Conservation (phyloP, 2,329 filamentous ascomycete genomes). For the Alternaria brassicicola region DNA sequence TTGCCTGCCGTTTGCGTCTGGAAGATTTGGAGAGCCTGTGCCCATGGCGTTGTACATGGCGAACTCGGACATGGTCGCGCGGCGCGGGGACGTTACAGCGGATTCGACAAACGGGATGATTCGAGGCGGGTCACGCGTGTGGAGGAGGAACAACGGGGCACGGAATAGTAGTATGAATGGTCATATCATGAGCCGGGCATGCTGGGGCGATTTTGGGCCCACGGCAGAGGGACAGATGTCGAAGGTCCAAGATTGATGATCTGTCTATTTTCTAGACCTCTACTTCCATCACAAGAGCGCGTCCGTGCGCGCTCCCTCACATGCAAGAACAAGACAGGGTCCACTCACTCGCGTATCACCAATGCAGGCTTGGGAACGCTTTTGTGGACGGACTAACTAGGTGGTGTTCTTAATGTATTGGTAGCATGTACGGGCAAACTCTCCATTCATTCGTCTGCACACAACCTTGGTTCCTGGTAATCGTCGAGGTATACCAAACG, state of each 20-base stretch:
- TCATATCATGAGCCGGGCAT: conserved; percentile 32
- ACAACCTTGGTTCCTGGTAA: neutral
- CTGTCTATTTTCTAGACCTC: conserved; percentile 36
- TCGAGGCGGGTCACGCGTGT: conserved; percentile 23
- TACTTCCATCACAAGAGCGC: conserved; percentile 25
- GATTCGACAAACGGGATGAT: conserved; percentile 18
- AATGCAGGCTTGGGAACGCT: neutral
- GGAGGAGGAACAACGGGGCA: conserved; percentile 16
- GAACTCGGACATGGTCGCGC: conserved; percentile 46
- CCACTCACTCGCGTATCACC: conserved; percentile 9
- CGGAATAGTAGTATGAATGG: conserved; percentile 16
- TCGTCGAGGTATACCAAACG: neutral
- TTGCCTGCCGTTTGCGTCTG: conserved; percentile 35
- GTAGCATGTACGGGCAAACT: accelerated
- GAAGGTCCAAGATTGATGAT: conserved; percentile 36
- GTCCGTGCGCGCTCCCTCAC: conserved; percentile 26
- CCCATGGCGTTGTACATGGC: conserved; percentile 47
- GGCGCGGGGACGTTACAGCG: conserved; percentile 31
- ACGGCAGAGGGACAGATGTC: conserved; percentile 14
- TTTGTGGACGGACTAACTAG: neutral
- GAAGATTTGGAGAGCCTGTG: conserved; percentile 37
- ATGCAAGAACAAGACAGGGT: conserved; percentile 25
- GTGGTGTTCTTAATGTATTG: neutral
- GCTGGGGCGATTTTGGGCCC: conserved; percentile 12
- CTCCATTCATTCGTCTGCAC: neutral